Percentiles rank a stretch among this genome's conserved stretches.
Conservation (phyloP, 257 asterid genomes). For the Gentiana macrophylla region DNA sequence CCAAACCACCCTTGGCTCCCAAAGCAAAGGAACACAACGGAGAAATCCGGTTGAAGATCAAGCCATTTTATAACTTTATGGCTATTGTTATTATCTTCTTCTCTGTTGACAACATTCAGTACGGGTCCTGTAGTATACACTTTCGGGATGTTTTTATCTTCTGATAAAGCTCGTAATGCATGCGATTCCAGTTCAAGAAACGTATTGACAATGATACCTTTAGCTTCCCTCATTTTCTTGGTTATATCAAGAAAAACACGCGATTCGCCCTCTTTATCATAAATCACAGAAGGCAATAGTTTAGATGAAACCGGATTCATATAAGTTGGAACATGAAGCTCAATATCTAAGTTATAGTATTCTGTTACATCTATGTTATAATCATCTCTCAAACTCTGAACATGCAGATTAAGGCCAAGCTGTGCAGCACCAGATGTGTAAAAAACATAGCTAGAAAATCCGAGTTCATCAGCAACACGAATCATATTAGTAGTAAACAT, state of each 20-base stretch:
- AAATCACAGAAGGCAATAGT: slow-evolving; percentile 16
- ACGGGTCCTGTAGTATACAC: slow-evolving; percentile 19
- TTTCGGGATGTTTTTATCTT: slow-evolving; percentile 11
- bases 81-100: slow-evolving; percentile 10
- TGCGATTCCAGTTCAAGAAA: slow-evolving; percentile 15
- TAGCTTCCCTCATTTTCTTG: slow-evolving; percentile 10
- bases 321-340: slow-evolving; percentile 12
- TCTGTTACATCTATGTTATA: slow-evolving; percentile 11
- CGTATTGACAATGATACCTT: slow-evolving; percentile 24
- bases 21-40: slow-evolving; percentile 21
- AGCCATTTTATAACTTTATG: too few relatives aligned
- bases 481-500: slow-evolving; percentile 33
- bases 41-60: slow-evolving; percentile 12
- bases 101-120: slow-evolving; percentile 4
- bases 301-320: slow-evolving; percentile 17
- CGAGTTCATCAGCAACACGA: slow-evolving; percentile 34
- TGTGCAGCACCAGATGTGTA: slow-evolving; percentile 35
- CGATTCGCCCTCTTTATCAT: slow-evolving; percentile 8
- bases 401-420: slow-evolving; percentile 21
- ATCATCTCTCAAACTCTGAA: slow-evolving; percentile 16
- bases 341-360: slow-evolving; percentile 12
- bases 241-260: not conserved
- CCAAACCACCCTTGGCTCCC: slow-evolving; percentile 20
- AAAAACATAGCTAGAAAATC: slow-evolving; percentile 30
- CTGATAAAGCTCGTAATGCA: slow-evolving; percentile 8